Base-by-base conservation (phyloP, 2,329 filamentous ascomycete species). In the Diaporthe sp. region DNA sequence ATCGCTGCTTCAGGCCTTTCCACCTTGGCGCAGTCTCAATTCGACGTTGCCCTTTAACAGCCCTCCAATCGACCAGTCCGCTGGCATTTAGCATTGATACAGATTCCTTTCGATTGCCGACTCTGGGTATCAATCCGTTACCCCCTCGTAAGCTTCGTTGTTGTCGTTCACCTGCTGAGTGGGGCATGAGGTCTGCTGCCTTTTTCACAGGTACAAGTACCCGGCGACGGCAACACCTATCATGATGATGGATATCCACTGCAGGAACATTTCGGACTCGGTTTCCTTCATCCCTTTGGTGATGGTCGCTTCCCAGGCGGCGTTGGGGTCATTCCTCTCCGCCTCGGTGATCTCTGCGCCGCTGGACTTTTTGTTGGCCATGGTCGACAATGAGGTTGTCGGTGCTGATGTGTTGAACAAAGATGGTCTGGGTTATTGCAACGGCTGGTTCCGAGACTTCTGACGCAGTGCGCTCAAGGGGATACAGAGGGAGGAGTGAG, bases 231-330 rank as follows among this genome's bases (percentile, higher is more conserved):
- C 75, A 15, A 65, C 6, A 22, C 75, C 75, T n/a, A 76, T 71
- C 70, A 76, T 67, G 20, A 76, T 15, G 47, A 76, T 67, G 2
- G 73, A 75, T 4, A 75, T 22, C 75, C 75, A 76, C 12, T 76
- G 75, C 17, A 76, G 39, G 39, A 76, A 44, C 75, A 76, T 76
- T n/a, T 76, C 63, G 42, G 42, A 71, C 34, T 76, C 75, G 10
- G 75, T 76, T 4, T 76, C 75, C 63, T 76, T 75, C 75, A 76
- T 76, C 9, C 75, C 70, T 28, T 76, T 70, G 20, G 75, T 76
- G 22, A 76, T 58, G 10, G 75, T 76, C 13, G 75, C 75, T 34
- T 76, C 75, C 75, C 75, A 76, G 4, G 75, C 73, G 6, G 61
- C 75, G 28, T 65, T 31, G 25, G 75, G 75, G 28, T n/a, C 65